These are phyloP conservation scores for Dillenia turbinata DNA, from an alignment of 164 flowering plant genomes.

Conservation along the genomic window DNA sequence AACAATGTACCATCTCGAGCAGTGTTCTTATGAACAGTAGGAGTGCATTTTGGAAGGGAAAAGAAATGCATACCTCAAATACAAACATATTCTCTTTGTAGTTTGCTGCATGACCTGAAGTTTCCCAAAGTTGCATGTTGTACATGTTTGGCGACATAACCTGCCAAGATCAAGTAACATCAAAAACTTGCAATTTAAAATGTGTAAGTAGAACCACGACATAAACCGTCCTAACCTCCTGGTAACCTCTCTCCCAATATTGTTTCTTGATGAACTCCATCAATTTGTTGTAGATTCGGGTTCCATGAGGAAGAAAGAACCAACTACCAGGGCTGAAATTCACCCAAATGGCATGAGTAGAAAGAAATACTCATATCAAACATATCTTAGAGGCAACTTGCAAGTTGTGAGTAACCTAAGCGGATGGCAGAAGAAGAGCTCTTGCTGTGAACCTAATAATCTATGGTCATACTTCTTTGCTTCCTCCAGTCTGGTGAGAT, in stretches of 20 bases:
- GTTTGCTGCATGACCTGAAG: conserved; percentile 96
- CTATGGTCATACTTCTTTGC: conserved; percentile 96
- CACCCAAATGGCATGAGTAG: background rate
- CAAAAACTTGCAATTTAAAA: background rate
- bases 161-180: conserved; percentile 35
- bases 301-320: conserved; percentile 91
- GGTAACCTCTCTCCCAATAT: conserved; percentile 84
- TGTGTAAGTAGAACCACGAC: background rate
- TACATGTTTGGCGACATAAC: conserved; percentile 88
- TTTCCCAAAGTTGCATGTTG: conserved; percentile 98
- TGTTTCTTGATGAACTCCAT: conserved; percentile 67
- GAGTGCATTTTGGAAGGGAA: no score
- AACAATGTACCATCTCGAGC: no score
- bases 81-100: conserved; percentile 98
- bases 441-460: conserved; percentile 75
- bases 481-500: conserved; percentile 62
- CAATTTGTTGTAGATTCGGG: conserved; percentile 84
- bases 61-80: conserved; percentile 57
- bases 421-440: conserved; percentile 93
- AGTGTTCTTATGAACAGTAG: no score
- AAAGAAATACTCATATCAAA: background rate
- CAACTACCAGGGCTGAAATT: conserved; percentile 95
- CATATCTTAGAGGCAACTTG: background rate
- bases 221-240: conserved; percentile 51
- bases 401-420: conserved; percentile 51